Percentiles rank a stretch among this genome's conserved stretches.
These are phyloP conservation scores for Uronychia binucleata DNA, from an alignment of 73 alveolate species.

Conservation along the genomic window DNA sequence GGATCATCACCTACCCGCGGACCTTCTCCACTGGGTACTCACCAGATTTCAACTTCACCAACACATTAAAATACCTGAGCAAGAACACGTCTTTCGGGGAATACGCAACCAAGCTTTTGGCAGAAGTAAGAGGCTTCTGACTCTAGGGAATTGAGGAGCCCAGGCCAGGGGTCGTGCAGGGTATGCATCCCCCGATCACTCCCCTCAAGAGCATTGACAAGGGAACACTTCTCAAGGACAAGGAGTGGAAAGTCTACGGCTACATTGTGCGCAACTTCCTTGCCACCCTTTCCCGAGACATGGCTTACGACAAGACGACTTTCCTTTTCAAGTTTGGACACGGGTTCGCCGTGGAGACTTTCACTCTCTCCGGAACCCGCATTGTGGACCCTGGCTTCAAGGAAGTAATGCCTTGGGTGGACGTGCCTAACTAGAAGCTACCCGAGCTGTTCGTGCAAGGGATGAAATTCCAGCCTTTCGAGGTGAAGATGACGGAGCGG, in stretches of 20 bases:
- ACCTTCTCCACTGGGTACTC: constrained; percentile 95
- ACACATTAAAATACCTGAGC: constrained; percentile 65
- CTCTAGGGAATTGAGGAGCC: constrained; percentile 54
- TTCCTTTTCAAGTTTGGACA: constrained; percentile 65
- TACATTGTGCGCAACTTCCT: constrained; percentile 94
- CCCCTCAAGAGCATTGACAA: constrained; percentile 94
- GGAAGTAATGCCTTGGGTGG: constrained; percentile 69
- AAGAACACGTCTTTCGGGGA: constrained; percentile 74
- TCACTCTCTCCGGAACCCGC: constrained; percentile 76
- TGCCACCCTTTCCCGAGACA: constrained; percentile 94
- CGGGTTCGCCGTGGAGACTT: constrained; percentile 40
- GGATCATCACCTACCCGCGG: constrained; percentile 98
- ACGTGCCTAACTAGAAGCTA: constrained; percentile 59
- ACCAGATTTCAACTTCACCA: constrained; percentile 72
- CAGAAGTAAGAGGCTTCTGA: constrained; percentile 7
- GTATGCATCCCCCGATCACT: constrained; percentile 99
- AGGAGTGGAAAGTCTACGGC: constrained; percentile 86
- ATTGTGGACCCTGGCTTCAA: constrained; percentile 87
- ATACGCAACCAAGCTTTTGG: constrained; percentile 64
- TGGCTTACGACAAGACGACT: constrained; percentile 85
- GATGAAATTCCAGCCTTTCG: constrained; percentile 9
- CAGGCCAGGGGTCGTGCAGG: constrained; percentile 93
- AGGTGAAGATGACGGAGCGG: constrained; percentile 33
- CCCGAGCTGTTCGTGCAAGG: constrained; percentile 66
- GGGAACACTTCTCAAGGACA: constrained; percentile 63